phyloP scores from a whole-genome alignment of 805 yeast genomes.

The Starmera pachycereana region DNA sequence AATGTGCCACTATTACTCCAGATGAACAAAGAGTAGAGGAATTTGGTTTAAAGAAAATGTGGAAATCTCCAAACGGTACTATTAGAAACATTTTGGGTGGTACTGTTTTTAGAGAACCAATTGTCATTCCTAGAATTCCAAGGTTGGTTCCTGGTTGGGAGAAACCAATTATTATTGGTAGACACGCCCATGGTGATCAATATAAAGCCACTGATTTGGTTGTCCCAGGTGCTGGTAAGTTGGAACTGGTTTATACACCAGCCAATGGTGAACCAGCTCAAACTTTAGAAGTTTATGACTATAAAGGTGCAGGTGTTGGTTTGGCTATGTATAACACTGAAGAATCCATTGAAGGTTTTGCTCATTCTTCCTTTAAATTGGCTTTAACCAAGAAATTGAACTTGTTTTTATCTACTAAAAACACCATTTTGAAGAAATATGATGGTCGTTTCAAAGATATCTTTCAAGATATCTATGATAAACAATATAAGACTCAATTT shows the following conservation, averaged over 20 bases:
- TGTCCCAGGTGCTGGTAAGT: conserved; percentile 54
- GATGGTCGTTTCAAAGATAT: conserved; percentile 80
- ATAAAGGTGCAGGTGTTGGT: conserved; percentile 62
- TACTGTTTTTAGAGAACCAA: conserved; percentile 79
- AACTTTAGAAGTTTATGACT: conserved; percentile 47
- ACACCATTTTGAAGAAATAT: conserved; percentile 72
- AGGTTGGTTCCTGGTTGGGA: conserved; percentile 74
- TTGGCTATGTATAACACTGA: conserved; percentile 80
- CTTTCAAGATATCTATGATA: conserved; percentile 56
- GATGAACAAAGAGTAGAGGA: conserved; percentile 74
- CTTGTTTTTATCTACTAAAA: conserved; percentile 63
- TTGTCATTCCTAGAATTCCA: conserved; percentile 69
- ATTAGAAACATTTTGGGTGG: conserved; percentile 75
- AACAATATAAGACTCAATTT: conserved; percentile 44
- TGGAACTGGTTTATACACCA: conserved; percentile 60
- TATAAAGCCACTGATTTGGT: conserved; percentile 72
- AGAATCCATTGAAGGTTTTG: conserved; percentile 66
- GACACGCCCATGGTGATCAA: conserved; percentile 83
- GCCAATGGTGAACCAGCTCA: conserved; percentile 40
- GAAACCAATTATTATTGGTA: conserved; percentile 73
- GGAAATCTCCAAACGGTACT: conserved; percentile 82
- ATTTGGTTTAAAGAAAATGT: conserved; percentile 66
- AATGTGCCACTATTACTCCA: conserved; percentile 82
- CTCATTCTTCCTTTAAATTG: conserved; percentile 69
- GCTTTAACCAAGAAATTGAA: conserved; percentile 57